phyloP scores from a whole-genome alignment of 257 asterid species.

The Henckelia pumila region DNA sequence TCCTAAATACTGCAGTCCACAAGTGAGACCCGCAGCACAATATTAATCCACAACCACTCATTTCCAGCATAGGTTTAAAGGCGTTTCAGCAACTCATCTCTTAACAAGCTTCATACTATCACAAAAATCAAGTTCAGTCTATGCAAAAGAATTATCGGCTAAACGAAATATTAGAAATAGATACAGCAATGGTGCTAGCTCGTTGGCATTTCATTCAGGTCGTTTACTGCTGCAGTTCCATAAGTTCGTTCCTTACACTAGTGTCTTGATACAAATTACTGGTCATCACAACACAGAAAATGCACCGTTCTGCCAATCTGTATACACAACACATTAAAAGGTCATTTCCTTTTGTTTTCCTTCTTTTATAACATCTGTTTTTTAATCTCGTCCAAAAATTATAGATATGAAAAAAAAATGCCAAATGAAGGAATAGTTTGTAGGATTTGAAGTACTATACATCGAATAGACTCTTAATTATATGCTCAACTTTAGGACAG shows the following conservation, averaged over 20 bases:
- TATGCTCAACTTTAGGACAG: background rate
- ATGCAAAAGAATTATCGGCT: conserved; percentile 25
- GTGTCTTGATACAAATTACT: conserved; percentile 19
- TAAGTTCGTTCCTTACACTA: conserved; percentile 23
- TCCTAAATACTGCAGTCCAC: background rate
- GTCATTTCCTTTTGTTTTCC: background rate
- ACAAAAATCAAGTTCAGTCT: conserved; percentile 22
- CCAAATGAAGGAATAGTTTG: conserved; percentile 3
- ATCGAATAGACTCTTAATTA: conserved; percentile 4
- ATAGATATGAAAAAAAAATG: background rate
- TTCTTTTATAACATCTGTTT: background rate
- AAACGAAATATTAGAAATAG: conserved; percentile 25
- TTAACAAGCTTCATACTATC: conserved; percentile 28
- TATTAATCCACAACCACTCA: conserved; percentile 1
- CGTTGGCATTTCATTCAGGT: conserved; percentile 19
- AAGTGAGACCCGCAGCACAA: conserved; percentile 11
- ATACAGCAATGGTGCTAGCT: conserved; percentile 16
- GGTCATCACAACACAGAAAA: conserved; percentile 19
- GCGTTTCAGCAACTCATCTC: conserved; percentile 16
- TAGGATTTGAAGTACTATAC: background rate
- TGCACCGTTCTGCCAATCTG: conserved; percentile 21
- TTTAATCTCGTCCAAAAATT: background rate
- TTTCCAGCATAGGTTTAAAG: conserved; percentile 13
- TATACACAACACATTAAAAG: conserved; percentile 8
- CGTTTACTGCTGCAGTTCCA: conserved; percentile 13